Percentiles rank a stretch among this genome's conserved stretches.
Conservation (phyloP, 2,329 filamentous ascomycete genomes). For the Neonectria coccinea region DNA sequence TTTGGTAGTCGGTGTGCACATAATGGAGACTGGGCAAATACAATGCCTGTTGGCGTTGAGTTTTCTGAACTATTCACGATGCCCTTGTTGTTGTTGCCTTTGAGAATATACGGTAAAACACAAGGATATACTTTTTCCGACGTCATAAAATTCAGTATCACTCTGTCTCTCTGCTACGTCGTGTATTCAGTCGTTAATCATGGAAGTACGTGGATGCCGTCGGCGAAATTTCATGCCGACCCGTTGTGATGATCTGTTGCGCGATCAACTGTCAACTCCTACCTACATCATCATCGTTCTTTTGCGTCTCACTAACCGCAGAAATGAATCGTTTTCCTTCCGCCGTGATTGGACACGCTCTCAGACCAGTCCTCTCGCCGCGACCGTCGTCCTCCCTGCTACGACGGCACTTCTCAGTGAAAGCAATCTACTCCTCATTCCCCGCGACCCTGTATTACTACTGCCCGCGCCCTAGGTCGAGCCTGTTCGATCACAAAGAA, state of each 20-base stretch:
- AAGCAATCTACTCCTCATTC: conserved; percentile 35
- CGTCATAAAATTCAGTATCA: background rate
- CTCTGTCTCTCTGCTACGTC: background rate
- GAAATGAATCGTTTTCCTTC: background rate
- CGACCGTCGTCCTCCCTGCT: background rate
- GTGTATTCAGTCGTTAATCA: no score
- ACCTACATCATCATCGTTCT: background rate
- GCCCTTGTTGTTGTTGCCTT: background rate
- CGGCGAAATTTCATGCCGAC: background rate
- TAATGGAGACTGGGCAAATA: background rate
- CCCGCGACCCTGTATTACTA: conserved; percentile 32
- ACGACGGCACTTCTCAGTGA: conserved; percentile 24
- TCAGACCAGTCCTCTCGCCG: background rate
- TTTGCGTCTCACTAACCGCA: background rate
- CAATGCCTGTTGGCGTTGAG: background rate
- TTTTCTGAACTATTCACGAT: background rate
- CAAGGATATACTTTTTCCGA: background rate
- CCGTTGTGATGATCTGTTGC: background rate
- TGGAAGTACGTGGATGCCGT: background rate
- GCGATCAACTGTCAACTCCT: background rate
- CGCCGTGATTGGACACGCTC: background rate
- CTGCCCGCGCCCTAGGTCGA: conserved; percentile 17
- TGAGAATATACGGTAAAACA: background rate
- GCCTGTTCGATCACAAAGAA: conserved; percentile 26
- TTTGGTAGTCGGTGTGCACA: background rate